Evolutionary conservation across 192 early-diverging fungal species (phyloP).

Genomic region (Backusella mclennaniae): DNA sequence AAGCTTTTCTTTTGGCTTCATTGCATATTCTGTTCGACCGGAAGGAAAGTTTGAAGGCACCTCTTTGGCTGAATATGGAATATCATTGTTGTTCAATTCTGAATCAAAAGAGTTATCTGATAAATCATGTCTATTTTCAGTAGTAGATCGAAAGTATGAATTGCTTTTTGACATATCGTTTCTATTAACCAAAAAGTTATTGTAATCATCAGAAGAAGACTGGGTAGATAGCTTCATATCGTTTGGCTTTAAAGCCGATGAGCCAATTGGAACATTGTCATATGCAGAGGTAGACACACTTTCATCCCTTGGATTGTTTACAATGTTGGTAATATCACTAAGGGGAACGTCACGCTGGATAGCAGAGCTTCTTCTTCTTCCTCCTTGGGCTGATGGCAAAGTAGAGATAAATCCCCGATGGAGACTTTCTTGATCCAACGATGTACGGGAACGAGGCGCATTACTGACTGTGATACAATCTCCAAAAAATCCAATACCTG

Average conservation of each 20-base stretch:
- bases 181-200: not conserved
- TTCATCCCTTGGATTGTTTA: not conserved
- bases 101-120: not conserved
- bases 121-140: not conserved
- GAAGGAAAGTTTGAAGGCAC: not conserved
- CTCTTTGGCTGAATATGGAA: not conserved
- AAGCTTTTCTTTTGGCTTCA: not conserved
- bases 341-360: not conserved
- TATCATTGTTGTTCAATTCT: not conserved
- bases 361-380: not conserved
- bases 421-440: not conserved
- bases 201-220: not conserved
- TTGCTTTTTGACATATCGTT: not conserved
- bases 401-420: not conserved
- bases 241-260: not conserved
- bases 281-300: not conserved
- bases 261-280: not conserved
- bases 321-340: not conserved
- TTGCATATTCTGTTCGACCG: not conserved
- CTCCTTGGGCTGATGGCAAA: not conserved
- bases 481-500: constrained; percentile 1
- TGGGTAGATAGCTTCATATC: not conserved
- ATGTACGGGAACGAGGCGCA: not conserved
- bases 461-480: not conserved
- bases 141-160: not conserved